Base-by-base conservation (phyloP, 345 rosid genomes). In the Turnera subulata region DNA sequence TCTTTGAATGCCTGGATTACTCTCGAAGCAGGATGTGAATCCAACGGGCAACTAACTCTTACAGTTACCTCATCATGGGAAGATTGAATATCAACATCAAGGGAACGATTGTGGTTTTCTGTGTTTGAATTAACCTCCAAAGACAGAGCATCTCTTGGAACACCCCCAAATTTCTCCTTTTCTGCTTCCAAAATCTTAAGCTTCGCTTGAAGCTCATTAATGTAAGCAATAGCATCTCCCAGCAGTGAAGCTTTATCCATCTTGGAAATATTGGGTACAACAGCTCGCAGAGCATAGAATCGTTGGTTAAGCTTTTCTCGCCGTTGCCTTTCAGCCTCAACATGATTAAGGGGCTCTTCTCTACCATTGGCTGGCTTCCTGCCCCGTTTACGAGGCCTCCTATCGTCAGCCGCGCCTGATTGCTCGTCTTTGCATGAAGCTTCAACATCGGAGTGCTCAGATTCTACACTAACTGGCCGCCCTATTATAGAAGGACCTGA, bases 321-420 rank as follows among this genome's bases (percentile, higher is more conserved):
- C 43, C 99, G 78, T 50, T 87, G 97, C 73, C 99, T 80, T 73
- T 93, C 99, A 11, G 99, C 99, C 76, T 93, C 99, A 46, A 93
- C 99, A 22, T 93, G 99, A 66, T 93, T 93, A 44, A 93, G 78
- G 18, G 99, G 92, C 61, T 93, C 99, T 56, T 93, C 97, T 72
- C 99, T 82, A 61, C 99, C 99, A 57, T 93, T 89, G 1, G 95
- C 94, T 18, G 99, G 99, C 80, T 87, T 93, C 66, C 99, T 82
- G 11, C 99, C 99, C 49, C 99, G 76, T 62, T 93, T 93, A 6
- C 94, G 77, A 1, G 96, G 99, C 66, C 83, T 82, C 69, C 80
- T 81, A 58, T 84, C 99, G 22, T 86, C 88, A 23, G 54, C 76
- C 24, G 55, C 49, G 1, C 55, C 64, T 11, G 79, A 59, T 48